A percentile compares a stretch with the other conserved stretches of the same genome.
phyloP scores from a whole-genome alignment of 495 filamentous ascomycete genomes.

The Pseudoneurospora amorphoporcata region DNA sequence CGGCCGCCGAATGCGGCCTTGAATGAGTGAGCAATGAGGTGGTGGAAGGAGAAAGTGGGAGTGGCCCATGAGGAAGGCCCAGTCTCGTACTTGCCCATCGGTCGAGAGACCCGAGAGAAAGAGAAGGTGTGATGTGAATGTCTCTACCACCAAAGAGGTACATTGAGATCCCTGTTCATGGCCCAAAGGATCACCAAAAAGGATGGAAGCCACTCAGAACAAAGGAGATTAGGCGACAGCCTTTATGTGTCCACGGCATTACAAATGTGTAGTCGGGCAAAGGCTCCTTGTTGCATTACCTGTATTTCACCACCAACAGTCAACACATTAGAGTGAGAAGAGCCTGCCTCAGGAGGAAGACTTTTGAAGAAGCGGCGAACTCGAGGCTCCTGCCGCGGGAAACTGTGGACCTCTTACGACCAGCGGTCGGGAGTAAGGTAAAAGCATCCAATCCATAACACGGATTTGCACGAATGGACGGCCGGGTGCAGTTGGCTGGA shows the following conservation, averaged over 20 bases:
- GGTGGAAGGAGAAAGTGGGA: neutral
- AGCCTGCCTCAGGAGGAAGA: neutral
- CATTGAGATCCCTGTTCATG: neutral
- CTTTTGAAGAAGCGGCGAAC: neutral
- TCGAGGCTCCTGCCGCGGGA: neutral
- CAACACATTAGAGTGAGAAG: neutral
- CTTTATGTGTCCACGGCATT: neutral
- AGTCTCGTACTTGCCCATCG: neutral
- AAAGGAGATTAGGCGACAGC: neutral
- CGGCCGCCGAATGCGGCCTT: neutral
- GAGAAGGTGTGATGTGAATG: neutral
- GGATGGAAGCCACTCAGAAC: neutral
- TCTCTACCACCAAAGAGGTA: neutral
- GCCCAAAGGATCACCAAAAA: neutral
- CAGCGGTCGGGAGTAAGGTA: neutral
- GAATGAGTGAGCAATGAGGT: neutral
- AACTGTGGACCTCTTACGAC: neutral
- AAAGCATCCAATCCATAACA: neutral
- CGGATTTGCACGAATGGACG: neutral
- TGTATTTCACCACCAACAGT: neutral
- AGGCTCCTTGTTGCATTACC: neutral
- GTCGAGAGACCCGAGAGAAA: neutral
- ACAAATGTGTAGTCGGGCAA: neutral
- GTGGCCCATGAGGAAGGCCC: neutral
- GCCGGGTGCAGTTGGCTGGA: neutral